Percentiles rank a stretch among this genome's conserved stretches.
phyloP scores from a whole-genome alignment of 176 grass and related monocot species.

The Oryza meyeriana region DNA sequence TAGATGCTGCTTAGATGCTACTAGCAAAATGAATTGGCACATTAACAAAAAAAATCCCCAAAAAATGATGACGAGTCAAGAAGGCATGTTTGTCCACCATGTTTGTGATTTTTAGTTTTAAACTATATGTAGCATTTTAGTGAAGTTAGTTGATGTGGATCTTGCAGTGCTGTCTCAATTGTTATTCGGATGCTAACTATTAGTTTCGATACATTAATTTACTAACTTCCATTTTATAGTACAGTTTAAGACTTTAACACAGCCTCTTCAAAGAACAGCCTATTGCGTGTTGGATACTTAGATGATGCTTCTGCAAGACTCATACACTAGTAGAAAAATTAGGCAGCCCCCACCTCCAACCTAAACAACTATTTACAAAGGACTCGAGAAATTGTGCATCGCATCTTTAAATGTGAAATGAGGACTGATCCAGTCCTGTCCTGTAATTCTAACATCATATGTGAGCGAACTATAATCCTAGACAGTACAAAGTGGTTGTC shows the following conservation, averaged over 20 bases:
- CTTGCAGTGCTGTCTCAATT: constrained; percentile 1
- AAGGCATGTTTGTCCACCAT: not conserved
- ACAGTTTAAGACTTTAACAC: not conserved
- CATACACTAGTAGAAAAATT: not conserved
- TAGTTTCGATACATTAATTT: not conserved
- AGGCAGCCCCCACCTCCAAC: not conserved
- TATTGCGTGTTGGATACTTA: not conserved
- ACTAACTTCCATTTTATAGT: constrained; percentile 1
- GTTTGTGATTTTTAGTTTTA: not conserved
- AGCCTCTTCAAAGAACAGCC: not conserved
- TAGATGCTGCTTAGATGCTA: constrained; percentile 20
- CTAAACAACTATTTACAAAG: not conserved
- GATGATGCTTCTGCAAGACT: not conserved
- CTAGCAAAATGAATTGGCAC: not conserved
- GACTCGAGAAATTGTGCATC: not conserved
- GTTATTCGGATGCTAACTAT: not conserved
- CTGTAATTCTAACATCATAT: not conserved
- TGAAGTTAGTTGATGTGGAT: not conserved
- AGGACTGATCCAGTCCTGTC: not conserved
- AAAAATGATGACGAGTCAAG: not conserved
- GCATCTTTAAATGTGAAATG: constrained; percentile 6
- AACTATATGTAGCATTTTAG: not conserved
- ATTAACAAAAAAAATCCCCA: not conserved
- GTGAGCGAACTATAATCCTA: not conserved
- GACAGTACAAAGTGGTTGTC: not conserved